These are phyloP conservation scores for Solanum pinnatisectum DNA, from an alignment of 257 asterid genomes.

Conservation along the genomic window DNA sequence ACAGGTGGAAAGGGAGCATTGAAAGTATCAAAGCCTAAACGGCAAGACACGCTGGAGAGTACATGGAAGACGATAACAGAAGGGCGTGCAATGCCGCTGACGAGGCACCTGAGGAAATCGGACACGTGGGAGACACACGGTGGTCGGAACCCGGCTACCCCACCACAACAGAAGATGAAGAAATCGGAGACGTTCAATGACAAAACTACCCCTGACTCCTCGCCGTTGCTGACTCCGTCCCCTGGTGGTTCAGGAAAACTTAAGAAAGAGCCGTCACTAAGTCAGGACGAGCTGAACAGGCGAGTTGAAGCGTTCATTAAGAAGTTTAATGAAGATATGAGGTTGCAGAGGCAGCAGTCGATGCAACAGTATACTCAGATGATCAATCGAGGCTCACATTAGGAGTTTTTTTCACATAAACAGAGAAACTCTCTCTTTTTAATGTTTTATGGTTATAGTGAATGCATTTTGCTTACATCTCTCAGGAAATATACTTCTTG, in stretches of 20 bases:
- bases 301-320: constrained; percentile 80
- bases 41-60: constrained; percentile 65
- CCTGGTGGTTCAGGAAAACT: constrained; percentile 35
- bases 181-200: constrained; percentile 59
- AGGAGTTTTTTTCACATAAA: background rate
- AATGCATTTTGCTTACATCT: background rate
- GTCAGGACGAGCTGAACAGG: constrained; percentile 63
- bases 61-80: constrained; percentile 87
- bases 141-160: constrained; percentile 9
- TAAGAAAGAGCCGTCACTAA: constrained; percentile 50
- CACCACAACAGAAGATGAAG: constrained; percentile 30
- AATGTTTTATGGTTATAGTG: background rate
- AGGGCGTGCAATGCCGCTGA: constrained; percentile 61
- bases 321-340: constrained; percentile 79
- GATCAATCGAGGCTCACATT: constrained; percentile 31
- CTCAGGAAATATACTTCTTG: background rate
- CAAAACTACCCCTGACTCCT: constrained; percentile 1
- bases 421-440: constrained; percentile 1
- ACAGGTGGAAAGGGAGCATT: constrained; percentile 55
- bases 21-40: constrained; percentile 51
- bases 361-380: constrained; percentile 47
- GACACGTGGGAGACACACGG: constrained; percentile 65
- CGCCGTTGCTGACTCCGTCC: constrained; percentile 7
- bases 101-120: constrained; percentile 59
- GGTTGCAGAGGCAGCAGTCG: constrained; percentile 72